Evolutionary conservation across 2,329 filamentous ascomycete genomes (phyloP).

Genomic region (Berkeleyomyces basicola): DNA sequence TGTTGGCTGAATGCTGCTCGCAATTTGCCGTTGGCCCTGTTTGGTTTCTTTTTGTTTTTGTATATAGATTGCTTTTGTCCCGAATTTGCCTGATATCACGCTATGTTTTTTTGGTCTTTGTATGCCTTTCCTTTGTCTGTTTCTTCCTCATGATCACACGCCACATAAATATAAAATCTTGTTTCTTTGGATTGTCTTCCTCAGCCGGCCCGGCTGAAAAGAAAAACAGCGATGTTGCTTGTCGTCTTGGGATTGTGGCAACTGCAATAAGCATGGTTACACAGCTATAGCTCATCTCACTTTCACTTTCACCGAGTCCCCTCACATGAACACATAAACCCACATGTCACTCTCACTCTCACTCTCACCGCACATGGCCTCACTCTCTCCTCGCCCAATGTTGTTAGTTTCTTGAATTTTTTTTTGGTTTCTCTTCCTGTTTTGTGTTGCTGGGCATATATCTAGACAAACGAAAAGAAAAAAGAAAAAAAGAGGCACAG

Average conservation of each 20-base stretch:
- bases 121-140: neutral
- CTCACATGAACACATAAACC: neutral
- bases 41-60: neutral
- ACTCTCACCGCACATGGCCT: neutral
- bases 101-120: neutral
- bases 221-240: too few species aligned
- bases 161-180: too few species aligned
- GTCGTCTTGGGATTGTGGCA: too few species aligned
- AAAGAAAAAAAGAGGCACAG: neutral
- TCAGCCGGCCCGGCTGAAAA: too few species aligned
- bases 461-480: neutral
- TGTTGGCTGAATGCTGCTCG: neutral
- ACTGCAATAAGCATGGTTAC: too few species aligned
- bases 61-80: neutral
- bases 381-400: neutral
- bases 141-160: too few species aligned
- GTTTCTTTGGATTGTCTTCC: too few species aligned
- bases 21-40: neutral
- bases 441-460: conserved; percentile 4
- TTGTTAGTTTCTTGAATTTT: conserved; percentile 12
- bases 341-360: neutral
- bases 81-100: neutral
- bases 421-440: conserved; percentile 11
- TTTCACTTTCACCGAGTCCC: neutral
- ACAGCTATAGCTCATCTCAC: neutral